phyloP scores from a whole-genome alignment of 2,329 filamentous ascomycete genomes.

The Paramyrothecium roridum region DNA sequence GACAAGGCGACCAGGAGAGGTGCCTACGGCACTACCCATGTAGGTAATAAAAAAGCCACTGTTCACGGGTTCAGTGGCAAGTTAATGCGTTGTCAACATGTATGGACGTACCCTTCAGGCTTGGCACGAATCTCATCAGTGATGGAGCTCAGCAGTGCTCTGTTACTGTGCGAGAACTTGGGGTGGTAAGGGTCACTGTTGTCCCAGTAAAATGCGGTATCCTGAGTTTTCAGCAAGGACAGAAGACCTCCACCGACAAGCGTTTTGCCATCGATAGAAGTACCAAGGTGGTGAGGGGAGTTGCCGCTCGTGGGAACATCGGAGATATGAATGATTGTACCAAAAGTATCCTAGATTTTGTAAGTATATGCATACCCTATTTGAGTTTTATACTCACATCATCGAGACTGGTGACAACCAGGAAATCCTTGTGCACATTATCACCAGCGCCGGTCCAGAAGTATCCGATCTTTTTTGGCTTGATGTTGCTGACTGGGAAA shows the following conservation, averaged over 20 bases:
- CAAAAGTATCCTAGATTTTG: conserved; percentile 51
- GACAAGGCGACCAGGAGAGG: conserved; percentile 55
- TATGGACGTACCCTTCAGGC: conserved; percentile 44
- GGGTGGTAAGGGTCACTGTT: conserved; percentile 55
- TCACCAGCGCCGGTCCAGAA: conserved; percentile 62
- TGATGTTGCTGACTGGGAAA: conserved; percentile 50
- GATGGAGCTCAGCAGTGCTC: conserved; percentile 56
- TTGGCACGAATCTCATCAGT: conserved; percentile 62
- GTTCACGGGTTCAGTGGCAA: background rate
- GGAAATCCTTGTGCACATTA: conserved; percentile 57
- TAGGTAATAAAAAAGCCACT: conserved; percentile 59
- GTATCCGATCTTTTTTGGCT: conserved; percentile 64
- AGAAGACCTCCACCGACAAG: conserved; percentile 55
- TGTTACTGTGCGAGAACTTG: conserved; percentile 57
- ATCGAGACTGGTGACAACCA: conserved; percentile 56
- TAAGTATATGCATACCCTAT: background rate
- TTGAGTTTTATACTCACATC: conserved; percentile 34
- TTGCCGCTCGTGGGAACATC: conserved; percentile 59
- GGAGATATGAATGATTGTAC: conserved; percentile 53
- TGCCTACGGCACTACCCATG: conserved; percentile 58
- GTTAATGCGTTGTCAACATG: background rate
- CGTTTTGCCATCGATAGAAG: conserved; percentile 53
- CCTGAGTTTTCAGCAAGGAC: conserved; percentile 57
- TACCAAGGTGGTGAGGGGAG: conserved; percentile 56
- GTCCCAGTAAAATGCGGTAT: conserved; percentile 62